A percentile compares a stretch with the other conserved stretches of the same genome.
Evolutionary conservation across 345 rosid genomes (phyloP).

Genomic region (Eucalyptus tenuipes): DNA sequence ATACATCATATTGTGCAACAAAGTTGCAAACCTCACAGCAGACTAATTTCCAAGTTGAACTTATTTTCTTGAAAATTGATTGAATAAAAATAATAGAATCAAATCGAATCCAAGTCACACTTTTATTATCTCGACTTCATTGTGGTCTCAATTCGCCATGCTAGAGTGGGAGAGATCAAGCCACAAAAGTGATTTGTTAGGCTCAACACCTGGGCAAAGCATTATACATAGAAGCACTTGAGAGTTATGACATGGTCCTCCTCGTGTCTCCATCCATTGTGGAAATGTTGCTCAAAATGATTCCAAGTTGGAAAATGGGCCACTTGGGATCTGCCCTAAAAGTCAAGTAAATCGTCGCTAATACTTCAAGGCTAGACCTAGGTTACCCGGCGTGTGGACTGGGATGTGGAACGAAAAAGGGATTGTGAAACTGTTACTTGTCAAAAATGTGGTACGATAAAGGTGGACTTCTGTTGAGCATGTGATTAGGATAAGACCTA

Average conservation of each 20-base stretch:
- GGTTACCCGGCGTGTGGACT: fast-evolving
- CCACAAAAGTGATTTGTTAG: neutral
- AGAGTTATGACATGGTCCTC: neutral
- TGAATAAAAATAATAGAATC: neutral
- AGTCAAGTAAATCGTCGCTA: neutral
- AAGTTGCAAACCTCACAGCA: too few relatives aligned
- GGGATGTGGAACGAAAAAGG: neutral
- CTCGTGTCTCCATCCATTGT: neutral
- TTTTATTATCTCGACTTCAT: too few relatives aligned
- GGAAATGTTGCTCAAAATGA: neutral
- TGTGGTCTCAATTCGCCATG: neutral
- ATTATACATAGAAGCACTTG: neutral
- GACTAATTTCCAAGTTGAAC: neutral
- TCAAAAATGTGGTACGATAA: neutral
- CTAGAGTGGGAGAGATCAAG: neutral
- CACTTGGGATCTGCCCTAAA: neutral
- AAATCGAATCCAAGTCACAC: neutral
- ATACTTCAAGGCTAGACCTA: neutral
- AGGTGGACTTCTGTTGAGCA: neutral
- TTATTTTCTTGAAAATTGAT: neutral
- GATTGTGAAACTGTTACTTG: too few relatives aligned
- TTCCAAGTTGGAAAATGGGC: neutral
- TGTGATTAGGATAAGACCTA: neutral
- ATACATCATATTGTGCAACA: too few relatives aligned
- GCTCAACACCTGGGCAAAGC: fast-evolving